Evolutionary conservation across 768 basidiomycete genomes (phyloP).

Genomic region (Cystobasidiopsis lactophilus): DNA sequence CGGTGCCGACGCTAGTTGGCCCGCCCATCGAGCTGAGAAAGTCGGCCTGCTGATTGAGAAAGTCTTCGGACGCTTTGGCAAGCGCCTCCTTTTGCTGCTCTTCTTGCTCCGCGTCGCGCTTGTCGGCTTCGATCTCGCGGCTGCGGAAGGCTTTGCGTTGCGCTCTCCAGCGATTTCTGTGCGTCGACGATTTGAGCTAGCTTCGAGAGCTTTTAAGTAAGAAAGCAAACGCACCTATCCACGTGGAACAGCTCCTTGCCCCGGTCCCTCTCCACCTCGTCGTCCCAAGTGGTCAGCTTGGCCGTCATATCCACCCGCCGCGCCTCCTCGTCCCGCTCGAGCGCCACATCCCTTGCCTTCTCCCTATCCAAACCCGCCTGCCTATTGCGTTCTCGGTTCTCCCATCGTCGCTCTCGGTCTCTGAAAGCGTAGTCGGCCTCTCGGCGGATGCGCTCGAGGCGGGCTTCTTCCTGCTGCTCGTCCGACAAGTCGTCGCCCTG

Average conservation of each 20-base stretch:
- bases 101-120: slow-evolving; percentile 58
- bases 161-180: slow-evolving; percentile 73
- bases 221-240: slow-evolving; percentile 42
- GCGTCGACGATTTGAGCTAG: not conserved
- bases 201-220: not conserved
- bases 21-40: slow-evolving; percentile 14
- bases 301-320: slow-evolving; percentile 38
- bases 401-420: slow-evolving; percentile 82
- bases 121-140: slow-evolving; percentile 63
- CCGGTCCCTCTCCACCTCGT: slow-evolving; percentile 80
- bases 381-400: slow-evolving; percentile 63
- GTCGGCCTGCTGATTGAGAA: slow-evolving; percentile 32
- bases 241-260: slow-evolving; percentile 82
- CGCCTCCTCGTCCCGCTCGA: slow-evolving; percentile 54
- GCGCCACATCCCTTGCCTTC: slow-evolving; percentile 31
- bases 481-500: not conserved
- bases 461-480: slow-evolving; percentile 6
- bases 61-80: slow-evolving; percentile 73
- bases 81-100: slow-evolving; percentile 69
- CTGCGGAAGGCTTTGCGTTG: slow-evolving; percentile 46
- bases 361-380: slow-evolving; percentile 32
- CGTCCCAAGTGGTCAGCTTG: slow-evolving; percentile 50
- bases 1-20: not conserved
- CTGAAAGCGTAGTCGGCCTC: slow-evolving; percentile 46
- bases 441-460: slow-evolving; percentile 1